phyloP scores from a whole-genome alignment of 116 monocot species.

The Phalaenopsis hybrid region DNA sequence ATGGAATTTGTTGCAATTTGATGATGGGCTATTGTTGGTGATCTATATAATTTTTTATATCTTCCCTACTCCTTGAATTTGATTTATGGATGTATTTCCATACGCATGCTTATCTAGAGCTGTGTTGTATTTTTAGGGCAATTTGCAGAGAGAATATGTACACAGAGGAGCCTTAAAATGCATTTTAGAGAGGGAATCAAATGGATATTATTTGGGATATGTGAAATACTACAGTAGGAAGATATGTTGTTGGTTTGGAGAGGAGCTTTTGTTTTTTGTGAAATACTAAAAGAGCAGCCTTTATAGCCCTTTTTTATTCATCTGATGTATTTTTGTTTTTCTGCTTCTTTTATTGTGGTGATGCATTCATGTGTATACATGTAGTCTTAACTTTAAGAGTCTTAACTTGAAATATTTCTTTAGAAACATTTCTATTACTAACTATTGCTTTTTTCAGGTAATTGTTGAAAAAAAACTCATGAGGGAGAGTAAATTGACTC shows the following conservation, averaged over 20 bases:
- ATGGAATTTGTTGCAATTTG: too few species aligned
- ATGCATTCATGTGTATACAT: not conserved
- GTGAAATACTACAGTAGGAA: too few species aligned
- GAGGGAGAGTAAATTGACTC: conserved; percentile 67
- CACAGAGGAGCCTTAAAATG: too few species aligned
- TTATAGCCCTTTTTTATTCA: not conserved
- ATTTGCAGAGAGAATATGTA: not conserved
- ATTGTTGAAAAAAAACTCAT: conserved; percentile 93
- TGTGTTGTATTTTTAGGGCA: not conserved
- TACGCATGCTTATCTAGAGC: not conserved
- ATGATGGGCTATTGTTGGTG: too few species aligned
- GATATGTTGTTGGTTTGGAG: too few species aligned
- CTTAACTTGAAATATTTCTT: not conserved
- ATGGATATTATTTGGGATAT: too few species aligned
- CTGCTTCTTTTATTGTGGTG: not conserved
- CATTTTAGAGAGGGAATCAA: too few species aligned
- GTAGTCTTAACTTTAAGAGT: not conserved
- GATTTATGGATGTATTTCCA: not conserved
- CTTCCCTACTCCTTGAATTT: not conserved
- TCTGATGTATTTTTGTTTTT: not conserved
- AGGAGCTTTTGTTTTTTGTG: too few species aligned
- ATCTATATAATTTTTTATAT: not conserved
- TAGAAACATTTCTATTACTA: not conserved
- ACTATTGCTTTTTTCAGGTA: conserved; percentile 41
- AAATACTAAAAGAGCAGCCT: not conserved